Base-by-base conservation (phyloP, 2,329 filamentous ascomycete species). In the Nothopassalora personata region DNA sequence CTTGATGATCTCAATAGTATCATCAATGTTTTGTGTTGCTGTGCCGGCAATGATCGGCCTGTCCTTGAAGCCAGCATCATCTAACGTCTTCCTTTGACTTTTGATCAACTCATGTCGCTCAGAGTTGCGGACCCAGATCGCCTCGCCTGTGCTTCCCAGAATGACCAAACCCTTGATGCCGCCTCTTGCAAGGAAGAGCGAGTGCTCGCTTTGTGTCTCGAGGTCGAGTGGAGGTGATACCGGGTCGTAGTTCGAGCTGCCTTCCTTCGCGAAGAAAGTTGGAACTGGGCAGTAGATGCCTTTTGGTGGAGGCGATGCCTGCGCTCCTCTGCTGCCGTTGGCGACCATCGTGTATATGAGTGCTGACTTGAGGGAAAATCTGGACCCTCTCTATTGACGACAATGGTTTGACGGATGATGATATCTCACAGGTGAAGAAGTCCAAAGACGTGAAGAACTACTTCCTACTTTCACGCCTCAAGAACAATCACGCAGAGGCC, bases 41-140 rank as follows among this genome's bases (percentile, higher is more conserved):
- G 84, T 86, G 10, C 85, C 85, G 1, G 81, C 82, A 70, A 87
- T 84, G 62, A 88, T 79, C 0, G 84, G 83, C 60, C 85, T 83
- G 66, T 83, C 77, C 13, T 75, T 73, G 71, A 80, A 86, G 2
- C 83, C 84, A 3, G 79, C 81, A 53, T 77, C 75, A 58, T 81
- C 77, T 36, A 87, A 76, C 6, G 79, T 82, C 64, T 80, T 76
- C 55, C 83, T 79, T 54, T 85, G 80, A 54, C 79, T 79, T n/a
- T 74, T 73, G 45, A 87, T 76, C 49, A 87, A 73, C 48, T 78
- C 73, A 58, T 75, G 76, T 34, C 85, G 82, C 65, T 87, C 85
- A n/a, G 74, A 66, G n/a, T 77, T 76, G 19, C 81, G 79, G 52
- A 87, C 75, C 71, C 86, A 84, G 47, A 87, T 81, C 0, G 83